Conservation (phyloP, 768 basidiomycete species). For the Lactarius hengduanensis region DNA sequence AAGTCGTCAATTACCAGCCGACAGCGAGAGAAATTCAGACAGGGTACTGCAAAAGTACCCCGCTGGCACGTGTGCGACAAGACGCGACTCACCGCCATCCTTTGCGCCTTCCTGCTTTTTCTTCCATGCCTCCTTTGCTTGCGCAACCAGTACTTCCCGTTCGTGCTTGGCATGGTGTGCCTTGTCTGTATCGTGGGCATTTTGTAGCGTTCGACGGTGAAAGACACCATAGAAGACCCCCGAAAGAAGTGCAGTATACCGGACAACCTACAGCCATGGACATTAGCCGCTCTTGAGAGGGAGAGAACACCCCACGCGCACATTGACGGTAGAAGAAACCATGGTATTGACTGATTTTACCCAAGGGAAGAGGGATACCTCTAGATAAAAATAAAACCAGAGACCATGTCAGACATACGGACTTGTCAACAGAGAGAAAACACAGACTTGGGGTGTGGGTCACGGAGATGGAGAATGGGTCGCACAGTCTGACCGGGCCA, state of each 20-base stretch:
- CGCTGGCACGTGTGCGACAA: neutral
- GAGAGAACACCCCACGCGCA: slow-evolving; percentile 11
- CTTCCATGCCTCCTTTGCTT: slow-evolving; percentile 90
- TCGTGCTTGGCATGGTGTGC: slow-evolving; percentile 69
- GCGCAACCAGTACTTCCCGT: slow-evolving; percentile 71
- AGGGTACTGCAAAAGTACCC: neutral
- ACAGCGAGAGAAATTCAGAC: neutral
- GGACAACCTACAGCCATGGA: slow-evolving; percentile 61
- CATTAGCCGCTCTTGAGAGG: neutral
- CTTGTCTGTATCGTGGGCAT: slow-evolving; percentile 73
- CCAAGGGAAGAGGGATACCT: slow-evolving; percentile 21
- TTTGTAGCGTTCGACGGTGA: slow-evolving; percentile 89
- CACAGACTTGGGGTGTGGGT: slow-evolving; percentile 17
- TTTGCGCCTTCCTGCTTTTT: slow-evolving; percentile 63
- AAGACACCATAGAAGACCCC: slow-evolving; percentile 91
- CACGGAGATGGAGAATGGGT: slow-evolving; percentile 14
- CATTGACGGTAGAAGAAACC: slow-evolving; percentile 28
- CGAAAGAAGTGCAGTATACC: slow-evolving; percentile 85
- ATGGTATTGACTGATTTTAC: slow-evolving; percentile 24
- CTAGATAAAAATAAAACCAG: slow-evolving; percentile 7
- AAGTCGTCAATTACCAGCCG: slow-evolving; percentile 5
- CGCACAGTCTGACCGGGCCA: slow-evolving; percentile 17
- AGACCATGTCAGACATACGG: neutral
- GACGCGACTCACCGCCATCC: slow-evolving; percentile 51
- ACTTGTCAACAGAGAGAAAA: slow-evolving; percentile 6